A percentile compares a stretch with the other conserved stretches of the same genome.
Conservation (phyloP, 768 basidiomycete species). For the Russula dissimulans region DNA sequence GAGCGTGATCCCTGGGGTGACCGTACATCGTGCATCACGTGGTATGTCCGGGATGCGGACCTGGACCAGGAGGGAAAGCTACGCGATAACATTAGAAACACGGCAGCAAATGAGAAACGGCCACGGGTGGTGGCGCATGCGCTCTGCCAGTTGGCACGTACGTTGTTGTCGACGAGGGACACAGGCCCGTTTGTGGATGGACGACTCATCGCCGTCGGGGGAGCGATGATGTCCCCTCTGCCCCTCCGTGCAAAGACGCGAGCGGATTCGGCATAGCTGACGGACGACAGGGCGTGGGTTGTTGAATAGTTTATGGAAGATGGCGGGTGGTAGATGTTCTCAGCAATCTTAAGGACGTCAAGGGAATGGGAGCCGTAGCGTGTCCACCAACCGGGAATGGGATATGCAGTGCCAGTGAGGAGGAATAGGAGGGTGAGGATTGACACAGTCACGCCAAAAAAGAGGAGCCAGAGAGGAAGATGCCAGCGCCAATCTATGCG, state of each 20-base stretch:
- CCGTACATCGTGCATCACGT: slow-evolving; percentile 3
- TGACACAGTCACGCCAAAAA: slow-evolving; percentile 9
- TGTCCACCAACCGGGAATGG: not conserved
- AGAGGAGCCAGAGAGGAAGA: slow-evolving; percentile 12
- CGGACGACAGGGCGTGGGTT: not conserved
- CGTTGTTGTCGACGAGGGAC: slow-evolving; percentile 2
- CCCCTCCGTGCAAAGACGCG: not conserved
- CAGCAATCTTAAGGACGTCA: not conserved
- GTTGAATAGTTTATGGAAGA: not conserved
- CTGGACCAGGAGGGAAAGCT: slow-evolving; percentile 9
- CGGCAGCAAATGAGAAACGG: not conserved
- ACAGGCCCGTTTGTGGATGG: slow-evolving; percentile 7
- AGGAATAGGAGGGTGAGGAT: slow-evolving; percentile 9
- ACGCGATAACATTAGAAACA: not conserved
- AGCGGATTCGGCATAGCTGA: not conserved
- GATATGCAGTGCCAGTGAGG: slow-evolving; percentile 8
- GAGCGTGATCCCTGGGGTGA: slow-evolving; percentile 6
- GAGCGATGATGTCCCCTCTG: not conserved
- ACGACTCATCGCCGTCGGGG: not conserved
- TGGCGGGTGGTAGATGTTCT: not conserved
- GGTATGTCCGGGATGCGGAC: slow-evolving; percentile 4
- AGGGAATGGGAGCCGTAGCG: slow-evolving; percentile 1
- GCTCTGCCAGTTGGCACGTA: not conserved
- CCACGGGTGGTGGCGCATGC: not conserved
- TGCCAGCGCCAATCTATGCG: slow-evolving; percentile 1